These are phyloP conservation scores for Pseudoturritis turrita DNA, from an alignment of 345 rosid genomes.

Conservation along the genomic window DNA sequence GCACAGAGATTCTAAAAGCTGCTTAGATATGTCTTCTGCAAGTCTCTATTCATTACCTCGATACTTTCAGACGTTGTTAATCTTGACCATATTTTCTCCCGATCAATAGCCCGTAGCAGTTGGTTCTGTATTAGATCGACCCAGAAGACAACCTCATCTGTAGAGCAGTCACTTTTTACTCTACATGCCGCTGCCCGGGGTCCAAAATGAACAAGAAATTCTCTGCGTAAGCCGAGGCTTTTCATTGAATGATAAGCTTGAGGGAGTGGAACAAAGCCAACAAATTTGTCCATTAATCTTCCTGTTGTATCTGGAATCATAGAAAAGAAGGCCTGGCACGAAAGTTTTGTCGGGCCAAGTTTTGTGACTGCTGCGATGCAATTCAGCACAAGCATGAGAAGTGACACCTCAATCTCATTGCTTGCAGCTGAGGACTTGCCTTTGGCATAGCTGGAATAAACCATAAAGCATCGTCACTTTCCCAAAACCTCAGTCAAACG, in stretches of 20 bases:
- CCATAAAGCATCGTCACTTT: slow-evolving; percentile 11
- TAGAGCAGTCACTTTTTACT: slow-evolving; percentile 51
- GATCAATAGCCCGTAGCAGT: slow-evolving; percentile 77
- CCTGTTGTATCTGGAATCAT: slow-evolving; percentile 70
- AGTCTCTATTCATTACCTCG: slow-evolving; percentile 52
- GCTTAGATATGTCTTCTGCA: neutral
- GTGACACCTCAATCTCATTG: slow-evolving; percentile 60
- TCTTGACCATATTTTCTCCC: slow-evolving; percentile 98
- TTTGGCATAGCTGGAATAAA: slow-evolving; percentile 46
- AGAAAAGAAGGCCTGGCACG: slow-evolving; percentile 66
- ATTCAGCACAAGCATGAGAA: slow-evolving; percentile 72
- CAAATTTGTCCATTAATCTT: slow-evolving; percentile 83
- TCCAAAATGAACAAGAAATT: slow-evolving; percentile 94
- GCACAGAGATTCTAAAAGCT: neutral
- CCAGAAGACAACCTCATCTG: slow-evolving; percentile 92
- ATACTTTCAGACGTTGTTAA: slow-evolving; percentile 91
- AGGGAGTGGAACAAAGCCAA: slow-evolving; percentile 63
- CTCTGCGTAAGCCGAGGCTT: slow-evolving; percentile 73
- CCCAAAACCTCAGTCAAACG: slow-evolving; percentile 5
- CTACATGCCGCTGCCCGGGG: slow-evolving; percentile 82
- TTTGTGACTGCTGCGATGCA: slow-evolving; percentile 79
- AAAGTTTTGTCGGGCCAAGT: slow-evolving; percentile 85
- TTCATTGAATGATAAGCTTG: slow-evolving; percentile 64
- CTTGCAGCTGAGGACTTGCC: slow-evolving; percentile 45
- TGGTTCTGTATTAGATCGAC: slow-evolving; percentile 86